Evolutionary conservation across 202 grass and related monocot species (phyloP).

Genomic region (Miscanthus sacchariflorus): DNA sequence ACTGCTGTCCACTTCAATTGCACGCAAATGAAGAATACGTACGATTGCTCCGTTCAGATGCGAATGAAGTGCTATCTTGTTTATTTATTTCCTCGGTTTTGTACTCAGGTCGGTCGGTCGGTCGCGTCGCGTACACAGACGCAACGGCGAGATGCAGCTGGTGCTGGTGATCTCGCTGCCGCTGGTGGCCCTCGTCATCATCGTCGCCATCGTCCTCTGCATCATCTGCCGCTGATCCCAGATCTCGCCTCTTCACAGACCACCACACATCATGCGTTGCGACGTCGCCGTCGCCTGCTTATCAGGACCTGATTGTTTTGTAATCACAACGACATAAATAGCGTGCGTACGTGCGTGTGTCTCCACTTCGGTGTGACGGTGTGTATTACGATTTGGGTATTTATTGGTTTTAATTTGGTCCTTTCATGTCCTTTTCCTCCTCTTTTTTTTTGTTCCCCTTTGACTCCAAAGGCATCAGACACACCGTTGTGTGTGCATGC

Average conservation of each 20-base stretch:
- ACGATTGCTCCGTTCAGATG: too few species aligned
- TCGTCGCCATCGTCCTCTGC: slow-evolving; percentile 68
- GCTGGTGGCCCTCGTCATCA: slow-evolving; percentile 58
- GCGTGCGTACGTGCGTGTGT: neutral
- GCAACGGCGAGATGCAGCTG: slow-evolving; percentile 48
- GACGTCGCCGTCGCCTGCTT: neutral
- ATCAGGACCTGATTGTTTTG: neutral
- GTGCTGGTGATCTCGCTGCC: slow-evolving; percentile 84
- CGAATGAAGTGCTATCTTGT: too few species aligned
- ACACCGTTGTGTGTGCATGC: neutral
- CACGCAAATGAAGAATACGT: too few species aligned
- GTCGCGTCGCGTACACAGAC: too few species aligned
- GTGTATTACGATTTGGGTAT: neutral
- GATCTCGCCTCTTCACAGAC: neutral
- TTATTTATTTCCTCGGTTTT: too few species aligned
- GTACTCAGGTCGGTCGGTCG: too few species aligned
- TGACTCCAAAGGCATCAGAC: neutral
- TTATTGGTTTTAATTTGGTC: slow-evolving; percentile 4
- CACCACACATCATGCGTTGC: neutral
- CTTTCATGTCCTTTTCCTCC: neutral
- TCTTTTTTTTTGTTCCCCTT: neutral
- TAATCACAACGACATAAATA: neutral
- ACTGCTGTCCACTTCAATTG: too few species aligned
- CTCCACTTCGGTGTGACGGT: slow-evolving; percentile 6
- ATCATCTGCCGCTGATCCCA: slow-evolving; percentile 54